phyloP scores from a whole-genome alignment of 1,284 basidiomycete species.

The Amylostereum areolatum region DNA sequence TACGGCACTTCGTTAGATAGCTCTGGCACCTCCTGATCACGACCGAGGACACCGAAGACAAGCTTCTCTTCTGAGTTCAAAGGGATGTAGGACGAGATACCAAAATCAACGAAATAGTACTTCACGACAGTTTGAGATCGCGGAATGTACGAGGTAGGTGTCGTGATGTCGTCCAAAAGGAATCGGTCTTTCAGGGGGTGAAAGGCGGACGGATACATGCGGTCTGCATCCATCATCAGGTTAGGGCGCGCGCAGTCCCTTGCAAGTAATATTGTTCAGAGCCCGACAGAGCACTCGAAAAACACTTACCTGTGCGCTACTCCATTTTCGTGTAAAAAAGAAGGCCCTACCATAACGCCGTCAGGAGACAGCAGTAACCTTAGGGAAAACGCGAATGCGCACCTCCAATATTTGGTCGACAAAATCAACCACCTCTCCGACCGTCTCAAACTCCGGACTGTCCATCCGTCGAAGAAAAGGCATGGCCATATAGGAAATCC shows the following conservation, averaged over 20 bases:
- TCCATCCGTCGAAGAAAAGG: constrained; percentile 17
- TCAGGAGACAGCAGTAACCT: not conserved
- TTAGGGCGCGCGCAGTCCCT: constrained; percentile 21
- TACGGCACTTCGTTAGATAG: not conserved
- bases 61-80: constrained; percentile 9
- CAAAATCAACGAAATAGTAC: constrained; percentile 26
- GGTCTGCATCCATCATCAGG: constrained; percentile 23
- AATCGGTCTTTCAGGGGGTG: constrained; percentile 15
- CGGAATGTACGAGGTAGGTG: constrained; percentile 1
- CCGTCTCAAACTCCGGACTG: constrained; percentile 16
- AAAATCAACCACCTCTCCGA: constrained; percentile 22
- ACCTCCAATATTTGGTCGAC: constrained; percentile 21
- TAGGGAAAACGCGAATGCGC: not conserved
- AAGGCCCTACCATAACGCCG: not conserved
- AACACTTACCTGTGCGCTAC: not conserved
- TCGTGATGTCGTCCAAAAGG: constrained; percentile 6
- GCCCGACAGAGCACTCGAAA: not conserved
- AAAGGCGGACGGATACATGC: constrained; percentile 19
- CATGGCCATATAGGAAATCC: constrained; percentile 18
- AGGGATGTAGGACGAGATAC: constrained; percentile 14
- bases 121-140: constrained; percentile 12
- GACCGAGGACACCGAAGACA: not conserved
- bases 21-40: not conserved
- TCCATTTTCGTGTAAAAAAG: not conserved
- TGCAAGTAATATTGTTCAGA: not conserved